Conservation (phyloP, 148 eudicot species). For the Arctostaphylos glauca region DNA sequence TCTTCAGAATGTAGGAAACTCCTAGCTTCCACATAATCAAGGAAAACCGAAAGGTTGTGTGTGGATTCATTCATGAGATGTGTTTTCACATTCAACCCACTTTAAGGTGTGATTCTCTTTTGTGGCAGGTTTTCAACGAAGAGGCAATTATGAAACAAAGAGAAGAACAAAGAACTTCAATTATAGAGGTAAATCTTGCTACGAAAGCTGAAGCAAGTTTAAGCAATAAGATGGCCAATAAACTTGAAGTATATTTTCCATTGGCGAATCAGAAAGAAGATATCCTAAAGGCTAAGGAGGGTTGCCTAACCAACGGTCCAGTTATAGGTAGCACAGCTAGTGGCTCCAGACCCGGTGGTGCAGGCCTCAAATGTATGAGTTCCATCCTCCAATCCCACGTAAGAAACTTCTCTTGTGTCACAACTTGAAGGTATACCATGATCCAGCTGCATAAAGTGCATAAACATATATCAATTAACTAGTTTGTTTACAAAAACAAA, state of each 20-base stretch:
- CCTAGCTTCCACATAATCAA: not conserved
- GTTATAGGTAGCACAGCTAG: slow-evolving; percentile 66
- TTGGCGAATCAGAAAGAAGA: not conserved
- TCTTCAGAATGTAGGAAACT: not conserved
- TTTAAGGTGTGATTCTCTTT: not conserved
- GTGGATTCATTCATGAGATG: not conserved
- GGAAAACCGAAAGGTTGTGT: not conserved
- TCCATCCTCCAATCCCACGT: slow-evolving; percentile 60
- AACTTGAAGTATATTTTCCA: not conserved
- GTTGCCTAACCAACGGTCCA: slow-evolving; percentile 75
- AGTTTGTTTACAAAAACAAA: not conserved
- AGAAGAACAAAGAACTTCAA: not conserved
- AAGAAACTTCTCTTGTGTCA: slow-evolving; percentile 46
- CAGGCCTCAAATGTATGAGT: slow-evolving; percentile 76
- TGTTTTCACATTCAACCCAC: not conserved
- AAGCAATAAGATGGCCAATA: not conserved
- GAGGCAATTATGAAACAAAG: not conserved
- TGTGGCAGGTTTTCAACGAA: not conserved
- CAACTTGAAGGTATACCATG: slow-evolving; percentile 48
- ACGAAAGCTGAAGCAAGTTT: not conserved
- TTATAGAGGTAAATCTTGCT: not conserved
- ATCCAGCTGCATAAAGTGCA: slow-evolving; percentile 65
- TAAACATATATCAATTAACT: not conserved
- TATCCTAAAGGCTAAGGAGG: slow-evolving; percentile 5
- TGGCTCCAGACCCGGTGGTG: slow-evolving; percentile 44